These are phyloP conservation scores for Rhipidocladum racemiflorum DNA, from an alignment of 176 grass and related monocot genomes.

Conservation along the genomic window DNA sequence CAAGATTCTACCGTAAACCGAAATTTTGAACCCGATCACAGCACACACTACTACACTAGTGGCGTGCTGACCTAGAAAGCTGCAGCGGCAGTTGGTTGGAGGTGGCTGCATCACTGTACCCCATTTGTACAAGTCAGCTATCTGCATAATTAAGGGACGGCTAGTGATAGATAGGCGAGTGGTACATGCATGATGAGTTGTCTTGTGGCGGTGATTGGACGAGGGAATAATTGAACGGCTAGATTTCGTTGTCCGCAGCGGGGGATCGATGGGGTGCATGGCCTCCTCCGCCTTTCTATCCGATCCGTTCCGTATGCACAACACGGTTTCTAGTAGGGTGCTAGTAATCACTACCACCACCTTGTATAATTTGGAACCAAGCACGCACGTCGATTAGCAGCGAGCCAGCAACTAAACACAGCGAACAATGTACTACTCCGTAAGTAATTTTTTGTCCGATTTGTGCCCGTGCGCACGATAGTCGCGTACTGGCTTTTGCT, in stretches of 20 bases:
- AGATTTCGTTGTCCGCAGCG: neutral
- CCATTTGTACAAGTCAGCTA: neutral
- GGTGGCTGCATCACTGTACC: neutral
- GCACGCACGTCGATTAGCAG: neutral
- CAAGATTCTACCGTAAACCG: too few species aligned
- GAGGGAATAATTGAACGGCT: conserved; percentile 18
- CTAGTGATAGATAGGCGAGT: neutral
- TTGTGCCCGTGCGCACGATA: too few species aligned
- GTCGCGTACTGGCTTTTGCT: too few species aligned
- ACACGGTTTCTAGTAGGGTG: neutral
- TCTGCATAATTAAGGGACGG: neutral
- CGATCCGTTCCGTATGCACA: neutral
- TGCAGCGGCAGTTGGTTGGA: neutral
- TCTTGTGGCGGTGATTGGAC: neutral
- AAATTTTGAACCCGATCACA: too few species aligned
- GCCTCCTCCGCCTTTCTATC: too few species aligned
- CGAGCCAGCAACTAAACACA: neutral
- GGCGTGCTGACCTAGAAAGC: too few species aligned
- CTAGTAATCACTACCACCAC: neutral
- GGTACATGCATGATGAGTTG: neutral
- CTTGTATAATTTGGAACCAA: neutral
- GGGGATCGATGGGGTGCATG: too few species aligned
- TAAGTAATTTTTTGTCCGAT: neutral
- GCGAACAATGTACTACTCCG: neutral
- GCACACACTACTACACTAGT: too few species aligned